phyloP scores from a whole-genome alignment of 176 grass and related monocot genomes.

The Lolium rigidum region DNA sequence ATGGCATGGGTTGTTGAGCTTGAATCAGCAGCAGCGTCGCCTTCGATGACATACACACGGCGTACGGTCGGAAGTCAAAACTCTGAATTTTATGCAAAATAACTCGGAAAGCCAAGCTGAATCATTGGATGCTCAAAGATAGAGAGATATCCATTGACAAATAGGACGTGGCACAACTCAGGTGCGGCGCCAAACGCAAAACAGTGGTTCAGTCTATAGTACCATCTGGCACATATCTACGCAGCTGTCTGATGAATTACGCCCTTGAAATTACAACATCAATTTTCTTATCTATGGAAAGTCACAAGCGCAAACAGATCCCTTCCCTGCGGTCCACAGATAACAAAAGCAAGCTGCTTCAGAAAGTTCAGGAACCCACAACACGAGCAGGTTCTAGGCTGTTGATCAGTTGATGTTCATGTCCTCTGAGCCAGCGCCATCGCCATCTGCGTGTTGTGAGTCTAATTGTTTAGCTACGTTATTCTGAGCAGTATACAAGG shows the following conservation, averaged over 20 bases:
- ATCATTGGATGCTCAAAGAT: constrained; percentile 17
- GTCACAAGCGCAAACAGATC: constrained; percentile 6
- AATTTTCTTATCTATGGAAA: constrained; percentile 47
- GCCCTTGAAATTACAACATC: constrained; percentile 11
- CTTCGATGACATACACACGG: too few relatives aligned
- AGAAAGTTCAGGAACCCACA: not conserved
- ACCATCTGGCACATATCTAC: not conserved
- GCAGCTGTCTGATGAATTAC: constrained; percentile 22
- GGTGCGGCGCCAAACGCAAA: not conserved
- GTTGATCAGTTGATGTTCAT: constrained; percentile 66
- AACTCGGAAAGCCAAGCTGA: too few relatives aligned
- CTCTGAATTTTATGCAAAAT: not conserved
- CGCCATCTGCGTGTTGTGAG: constrained; percentile 59
- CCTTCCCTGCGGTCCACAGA: constrained; percentile 1
- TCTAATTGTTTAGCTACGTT: not conserved
- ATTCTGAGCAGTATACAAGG: not conserved
- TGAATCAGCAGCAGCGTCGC: too few relatives aligned
- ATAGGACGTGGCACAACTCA: not conserved
- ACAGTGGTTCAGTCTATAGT: constrained; percentile 31
- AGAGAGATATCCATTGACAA: not conserved
- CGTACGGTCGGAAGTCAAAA: not conserved
- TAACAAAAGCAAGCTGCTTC: constrained; percentile 17
- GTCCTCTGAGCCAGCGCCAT: constrained; percentile 59
- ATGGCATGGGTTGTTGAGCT: not conserved
- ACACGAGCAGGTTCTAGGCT: not conserved